These are phyloP conservation scores for Diophrys sp. DNA, from an alignment of 73 alveolate genomes.

Conservation along the genomic window DNA sequence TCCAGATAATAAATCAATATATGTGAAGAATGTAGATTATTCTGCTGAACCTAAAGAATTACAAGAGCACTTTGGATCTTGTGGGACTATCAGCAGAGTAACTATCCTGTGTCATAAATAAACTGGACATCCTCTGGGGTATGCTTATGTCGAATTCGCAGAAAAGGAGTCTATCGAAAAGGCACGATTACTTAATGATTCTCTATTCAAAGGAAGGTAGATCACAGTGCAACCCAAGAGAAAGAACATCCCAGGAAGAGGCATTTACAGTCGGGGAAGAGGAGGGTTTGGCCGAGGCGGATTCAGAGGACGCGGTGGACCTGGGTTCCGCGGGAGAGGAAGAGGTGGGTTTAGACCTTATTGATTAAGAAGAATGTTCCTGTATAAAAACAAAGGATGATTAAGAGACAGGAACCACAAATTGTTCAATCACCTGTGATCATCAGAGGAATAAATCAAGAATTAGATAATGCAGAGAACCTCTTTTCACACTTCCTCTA, in stretches of 20 bases:
- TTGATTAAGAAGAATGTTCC: neutral
- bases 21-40: constrained; percentile 58
- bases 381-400: too few species aligned
- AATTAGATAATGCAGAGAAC: too few species aligned
- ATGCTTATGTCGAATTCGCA: constrained; percentile 63
- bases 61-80: constrained; percentile 63
- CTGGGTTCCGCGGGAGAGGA: neutral
- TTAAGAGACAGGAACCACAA: too few species aligned
- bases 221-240: constrained; percentile 58
- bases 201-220: constrained; percentile 56
- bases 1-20: constrained; percentile 11
- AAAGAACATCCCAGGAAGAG: constrained; percentile 38
- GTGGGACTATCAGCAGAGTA: constrained; percentile 60
- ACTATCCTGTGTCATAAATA: constrained; percentile 54
- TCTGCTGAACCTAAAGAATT: constrained; percentile 48
- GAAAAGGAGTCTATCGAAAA: neutral
- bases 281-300: neutral
- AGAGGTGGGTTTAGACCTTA: too few species aligned
- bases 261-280: neutral
- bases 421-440: too few species aligned
- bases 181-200: too few species aligned
- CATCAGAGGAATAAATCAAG: too few species aligned
- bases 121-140: constrained; percentile 63
- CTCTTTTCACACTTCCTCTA: too few species aligned
- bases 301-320: neutral